Percentiles rank a stretch among this genome's conserved stretches.
Conservation (phyloP, 257 asterid genomes). For the Mentha longifolia region DNA sequence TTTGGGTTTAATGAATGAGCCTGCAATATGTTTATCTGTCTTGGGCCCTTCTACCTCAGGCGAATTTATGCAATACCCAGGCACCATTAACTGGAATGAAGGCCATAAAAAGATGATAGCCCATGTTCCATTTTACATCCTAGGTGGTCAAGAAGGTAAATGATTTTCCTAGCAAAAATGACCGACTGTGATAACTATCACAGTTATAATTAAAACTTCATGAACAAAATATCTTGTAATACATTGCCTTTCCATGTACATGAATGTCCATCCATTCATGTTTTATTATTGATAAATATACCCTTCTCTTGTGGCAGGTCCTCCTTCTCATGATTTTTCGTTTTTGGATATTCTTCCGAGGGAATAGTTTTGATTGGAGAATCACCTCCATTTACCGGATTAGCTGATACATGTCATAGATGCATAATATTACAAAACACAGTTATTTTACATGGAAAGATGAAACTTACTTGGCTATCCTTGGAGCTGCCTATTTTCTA, state of each 20-base stretch:
- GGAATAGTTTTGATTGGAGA: conserved; percentile 40
- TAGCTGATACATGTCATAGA: conserved; percentile 7
- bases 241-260: background rate
- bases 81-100: conserved; percentile 81
- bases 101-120: conserved; percentile 75
- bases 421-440: background rate
- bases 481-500: conserved; percentile 9
- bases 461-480: background rate
- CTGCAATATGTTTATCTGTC: conserved; percentile 80
- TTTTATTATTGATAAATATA: conserved; percentile 1
- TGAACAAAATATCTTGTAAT: background rate
- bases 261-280: background rate
- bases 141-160: conserved; percentile 84
- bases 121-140: conserved; percentile 77
- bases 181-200: background rate
- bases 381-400: background rate
- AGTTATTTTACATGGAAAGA: conserved; percentile 28
- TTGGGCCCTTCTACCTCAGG: conserved; percentile 74
- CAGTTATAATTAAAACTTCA: background rate
- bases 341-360: conserved; percentile 66
- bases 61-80: conserved; percentile 59
- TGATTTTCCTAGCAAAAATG: background rate
- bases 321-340: conserved; percentile 78
- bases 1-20: conserved; percentile 86
- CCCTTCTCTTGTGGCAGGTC: conserved; percentile 57